Percentiles rank a stretch among this genome's conserved stretches.
These are phyloP conservation scores for Novymonas esmeraldas DNA, from an alignment of 208 protist species.

Conservation along the genomic window DNA sequence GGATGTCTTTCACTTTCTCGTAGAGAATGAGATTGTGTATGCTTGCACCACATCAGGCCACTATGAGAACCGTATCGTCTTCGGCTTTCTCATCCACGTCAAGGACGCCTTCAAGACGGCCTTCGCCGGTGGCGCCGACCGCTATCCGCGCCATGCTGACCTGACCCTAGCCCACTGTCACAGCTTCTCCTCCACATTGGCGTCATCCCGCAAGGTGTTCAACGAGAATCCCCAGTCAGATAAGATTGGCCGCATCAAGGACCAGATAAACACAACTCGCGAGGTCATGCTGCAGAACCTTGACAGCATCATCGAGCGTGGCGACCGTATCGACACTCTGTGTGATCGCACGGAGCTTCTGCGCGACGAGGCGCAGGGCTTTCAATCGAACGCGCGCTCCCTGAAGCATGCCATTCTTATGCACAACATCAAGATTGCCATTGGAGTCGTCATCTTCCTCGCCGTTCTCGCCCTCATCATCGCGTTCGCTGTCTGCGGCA, in stretches of 20 bases:
- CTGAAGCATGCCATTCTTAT: constrained; percentile 62
- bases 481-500: constrained; percentile 60
- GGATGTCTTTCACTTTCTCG: constrained; percentile 78
- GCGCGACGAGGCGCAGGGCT: constrained; percentile 61
- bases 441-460: constrained; percentile 59
- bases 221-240: constrained; percentile 76
- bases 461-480: constrained; percentile 63
- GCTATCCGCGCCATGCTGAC: constrained; percentile 51
- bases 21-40: constrained; percentile 87
- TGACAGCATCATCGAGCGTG: constrained; percentile 80
- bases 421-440: constrained; percentile 71
- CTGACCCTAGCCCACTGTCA: constrained; percentile 46
- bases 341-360: constrained; percentile 81
- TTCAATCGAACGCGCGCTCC: constrained; percentile 52
- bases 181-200: constrained; percentile 47
- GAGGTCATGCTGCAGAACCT: constrained; percentile 87
- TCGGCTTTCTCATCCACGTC: constrained; percentile 69
- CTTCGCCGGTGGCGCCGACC: constrained; percentile 53
- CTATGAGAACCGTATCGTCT: constrained; percentile 64
- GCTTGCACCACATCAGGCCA: constrained; percentile 59
- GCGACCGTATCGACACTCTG: constrained; percentile 82
- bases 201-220: constrained; percentile 35
- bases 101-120: constrained; percentile 70
- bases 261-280: constrained; percentile 72
- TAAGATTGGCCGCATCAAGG: constrained; percentile 74